Conservation (phyloP, 1,284 basidiomycete species). For the Melampsora americana region DNA sequence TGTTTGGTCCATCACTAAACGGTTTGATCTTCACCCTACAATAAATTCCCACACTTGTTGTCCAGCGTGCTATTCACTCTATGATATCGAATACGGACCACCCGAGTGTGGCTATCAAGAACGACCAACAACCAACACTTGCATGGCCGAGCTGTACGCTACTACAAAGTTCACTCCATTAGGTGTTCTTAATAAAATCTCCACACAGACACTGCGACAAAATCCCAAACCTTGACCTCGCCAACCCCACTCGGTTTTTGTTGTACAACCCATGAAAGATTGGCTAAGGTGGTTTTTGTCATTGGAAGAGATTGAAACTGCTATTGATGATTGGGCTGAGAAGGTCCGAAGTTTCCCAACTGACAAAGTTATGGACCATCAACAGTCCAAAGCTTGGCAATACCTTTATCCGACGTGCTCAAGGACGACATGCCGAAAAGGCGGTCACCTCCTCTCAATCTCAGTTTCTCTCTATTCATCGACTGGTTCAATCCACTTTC, state of each 20-base stretch:
- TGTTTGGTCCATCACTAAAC: background rate
- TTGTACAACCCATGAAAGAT: background rate
- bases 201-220: background rate
- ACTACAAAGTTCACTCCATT: background rate
- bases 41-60: background rate
- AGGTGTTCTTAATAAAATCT: background rate
- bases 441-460: background rate
- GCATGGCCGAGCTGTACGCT: background rate
- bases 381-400: background rate
- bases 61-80: background rate
- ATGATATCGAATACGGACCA: background rate
- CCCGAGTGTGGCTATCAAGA: background rate
- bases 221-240: background rate
- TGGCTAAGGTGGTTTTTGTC: background rate
- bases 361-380: background rate
- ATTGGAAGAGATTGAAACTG: background rate
- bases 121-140: background rate
- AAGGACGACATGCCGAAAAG: background rate
- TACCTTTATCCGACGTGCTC: background rate
- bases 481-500: constrained; percentile 4
- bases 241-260: background rate
- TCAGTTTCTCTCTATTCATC: background rate
- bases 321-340: too few relatives aligned
- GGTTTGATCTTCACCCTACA: background rate
- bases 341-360: background rate